Base-by-base conservation (phyloP, 805 yeast genomes). In the Saccharomyces mikatae region DNA sequence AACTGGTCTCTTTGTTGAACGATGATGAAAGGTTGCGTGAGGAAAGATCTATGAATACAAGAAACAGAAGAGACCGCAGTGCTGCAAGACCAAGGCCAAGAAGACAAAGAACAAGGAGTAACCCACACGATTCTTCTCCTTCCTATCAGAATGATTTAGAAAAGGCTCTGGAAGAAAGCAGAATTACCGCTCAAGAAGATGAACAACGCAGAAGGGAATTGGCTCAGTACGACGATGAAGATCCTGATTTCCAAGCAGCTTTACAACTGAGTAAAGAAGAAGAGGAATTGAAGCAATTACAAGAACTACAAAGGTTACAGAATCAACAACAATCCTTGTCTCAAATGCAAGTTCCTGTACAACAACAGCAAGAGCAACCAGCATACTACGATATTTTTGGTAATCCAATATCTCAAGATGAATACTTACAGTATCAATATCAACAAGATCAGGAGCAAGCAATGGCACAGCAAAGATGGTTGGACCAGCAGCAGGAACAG, bases 161-260 rank as follows among this genome's bases (percentile, higher is more conserved):
- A 69, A 77, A 78, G 49, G 97, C 96, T 0, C 73, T 92, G 52
- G 96, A 87, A 61, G 86, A 85, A 64, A 86, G 95, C 52, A 80
- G 81, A 64, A 69, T 77, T 62, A 88, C 96, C 1, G 97, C 96
- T 0, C 90, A 86, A 59, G 91, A 87, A 58, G 97, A 90, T 60
- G 87, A 82, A 58, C 76, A 76, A 52, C 76, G 84, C 58, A 75
- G 83, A 61, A 73, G 74, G 49, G 68, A 60, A 41, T 36, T 58
- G 46, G 53, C 53, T 11, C 49, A 52, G 11, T 57, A 56, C 46
- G 56, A 59, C 44, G 60, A 64, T 14, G 63, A 63, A 47, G 68
- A 66, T 47, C 63, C 64, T 17, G 71, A 68, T 51, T 54, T 66
- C 32, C 64, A 63, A 50, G 61, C 69, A 41, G 69, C 70, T 6